These are phyloP conservation scores for Myriosclerotinia scirpicola DNA, from an alignment of 2,329 filamentous ascomycete genomes.

Conservation along the genomic window DNA sequence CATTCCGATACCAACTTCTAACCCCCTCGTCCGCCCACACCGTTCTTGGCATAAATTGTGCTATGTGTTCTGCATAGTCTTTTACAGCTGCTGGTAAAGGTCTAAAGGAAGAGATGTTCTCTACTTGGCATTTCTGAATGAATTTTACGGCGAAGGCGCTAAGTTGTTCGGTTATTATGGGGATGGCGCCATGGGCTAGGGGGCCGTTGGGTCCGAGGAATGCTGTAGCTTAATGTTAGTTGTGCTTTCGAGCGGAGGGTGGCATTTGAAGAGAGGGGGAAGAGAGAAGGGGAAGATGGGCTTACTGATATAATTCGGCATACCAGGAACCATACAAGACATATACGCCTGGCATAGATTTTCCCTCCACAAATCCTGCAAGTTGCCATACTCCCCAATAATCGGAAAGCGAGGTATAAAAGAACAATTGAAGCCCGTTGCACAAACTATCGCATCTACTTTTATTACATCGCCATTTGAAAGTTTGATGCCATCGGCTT, in stretches of 20 bases:
- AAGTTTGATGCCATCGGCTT: constrained; percentile 47
- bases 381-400: constrained; percentile 28
- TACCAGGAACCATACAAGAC: constrained; percentile 36
- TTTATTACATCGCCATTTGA: constrained; percentile 39
- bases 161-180: constrained; percentile 48
- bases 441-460: constrained; percentile 44
- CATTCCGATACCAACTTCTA: constrained; percentile 36
- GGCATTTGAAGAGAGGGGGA: too few relatives aligned
- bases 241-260: too few relatives aligned
- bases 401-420: constrained; percentile 35
- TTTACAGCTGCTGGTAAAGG: constrained; percentile 42
- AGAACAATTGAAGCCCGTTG: constrained; percentile 41
- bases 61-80: constrained; percentile 40
- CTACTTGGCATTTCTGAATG: constrained; percentile 45
- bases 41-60: constrained; percentile 37
- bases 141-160: constrained; percentile 51
- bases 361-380: constrained; percentile 37
- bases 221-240: constrained; percentile 21
- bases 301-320: constrained; percentile 34
- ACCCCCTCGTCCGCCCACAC: constrained; percentile 26
- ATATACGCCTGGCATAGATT: constrained; percentile 39
- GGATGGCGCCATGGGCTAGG: constrained; percentile 39
- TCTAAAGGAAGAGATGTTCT: constrained; percentile 47
- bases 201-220: constrained; percentile 40
- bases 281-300: not conserved